phyloP scores from a whole-genome alignment of 768 basidiomycete genomes.

The Mycena belliarum region DNA sequence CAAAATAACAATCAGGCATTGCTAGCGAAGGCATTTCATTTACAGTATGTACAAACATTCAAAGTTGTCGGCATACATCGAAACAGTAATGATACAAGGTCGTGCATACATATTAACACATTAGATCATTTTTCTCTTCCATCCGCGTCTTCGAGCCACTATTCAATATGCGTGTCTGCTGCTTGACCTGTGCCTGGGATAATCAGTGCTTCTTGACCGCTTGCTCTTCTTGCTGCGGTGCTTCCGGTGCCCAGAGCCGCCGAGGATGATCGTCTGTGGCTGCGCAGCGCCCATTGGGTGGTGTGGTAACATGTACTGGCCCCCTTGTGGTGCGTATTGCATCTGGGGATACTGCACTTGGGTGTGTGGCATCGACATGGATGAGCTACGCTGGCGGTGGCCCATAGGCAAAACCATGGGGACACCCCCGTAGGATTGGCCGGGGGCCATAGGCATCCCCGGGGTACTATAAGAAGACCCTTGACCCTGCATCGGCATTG shows the following conservation, averaged over 20 bases:
- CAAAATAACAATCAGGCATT: too few species aligned
- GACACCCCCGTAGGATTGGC: slow-evolving; percentile 8
- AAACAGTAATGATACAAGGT: neutral
- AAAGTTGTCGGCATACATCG: too few species aligned
- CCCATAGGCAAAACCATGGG: slow-evolving; percentile 29
- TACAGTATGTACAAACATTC: too few species aligned
- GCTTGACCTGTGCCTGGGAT: slow-evolving; percentile 5
- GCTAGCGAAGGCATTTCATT: too few species aligned
- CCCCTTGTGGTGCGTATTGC: slow-evolving; percentile 16
- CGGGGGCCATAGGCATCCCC: slow-evolving; percentile 6
- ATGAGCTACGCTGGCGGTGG: slow-evolving; percentile 29
- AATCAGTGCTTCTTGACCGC: slow-evolving; percentile 30
- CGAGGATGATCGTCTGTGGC: slow-evolving; percentile 33
- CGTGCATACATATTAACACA: slow-evolving; percentile 2
- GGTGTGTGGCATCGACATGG: slow-evolving; percentile 36
- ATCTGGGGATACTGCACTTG: slow-evolving; percentile 18
- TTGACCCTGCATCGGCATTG: neutral
- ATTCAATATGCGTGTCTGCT: neutral
- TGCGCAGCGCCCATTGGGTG: slow-evolving; percentile 16
- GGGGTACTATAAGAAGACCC: slow-evolving; percentile 4
- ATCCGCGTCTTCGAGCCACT: neutral
- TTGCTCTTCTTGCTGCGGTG: slow-evolving; percentile 30
- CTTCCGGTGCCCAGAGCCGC: slow-evolving; percentile 27
- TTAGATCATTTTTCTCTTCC: neutral
- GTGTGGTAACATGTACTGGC: slow-evolving; percentile 10